A percentile compares a stretch with the other conserved stretches of the same genome.
Conservation (phyloP, 371 early-diverging fungal genomes). For the Dichotomocladium elegans region DNA sequence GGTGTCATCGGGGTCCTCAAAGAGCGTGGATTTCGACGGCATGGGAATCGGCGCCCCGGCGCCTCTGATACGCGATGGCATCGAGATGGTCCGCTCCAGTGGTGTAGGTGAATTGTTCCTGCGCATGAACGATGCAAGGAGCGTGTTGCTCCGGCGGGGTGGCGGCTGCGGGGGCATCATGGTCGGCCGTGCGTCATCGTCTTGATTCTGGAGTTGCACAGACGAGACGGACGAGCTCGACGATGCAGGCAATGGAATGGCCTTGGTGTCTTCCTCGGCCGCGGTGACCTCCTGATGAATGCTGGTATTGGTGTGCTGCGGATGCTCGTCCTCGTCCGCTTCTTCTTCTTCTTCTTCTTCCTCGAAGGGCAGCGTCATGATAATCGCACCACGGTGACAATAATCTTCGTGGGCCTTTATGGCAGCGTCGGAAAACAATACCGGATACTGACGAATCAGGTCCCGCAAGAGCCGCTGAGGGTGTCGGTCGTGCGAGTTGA, state of each 20-base stretch:
- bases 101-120: no score
- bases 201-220: no score
- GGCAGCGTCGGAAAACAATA: slow-evolving; percentile 26
- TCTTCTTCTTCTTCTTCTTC: no score
- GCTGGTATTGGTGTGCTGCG: no score
- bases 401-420: slow-evolving; percentile 24
- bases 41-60: slow-evolving; percentile 25
- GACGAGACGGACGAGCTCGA: slow-evolving; percentile 1
- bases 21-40: slow-evolving; percentile 29
- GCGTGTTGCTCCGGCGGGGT: slow-evolving; percentile 9
- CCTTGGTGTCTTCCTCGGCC: neutral
- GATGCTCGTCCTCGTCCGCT: no score
- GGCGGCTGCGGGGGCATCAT: no score
- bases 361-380: slow-evolving; percentile 8
- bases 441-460: slow-evolving; percentile 33
- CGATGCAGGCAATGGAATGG: neutral
- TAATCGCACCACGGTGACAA: slow-evolving; percentile 18
- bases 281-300: neutral
- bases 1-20: slow-evolving; percentile 38
- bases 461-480: slow-evolving; percentile 55
- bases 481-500: slow-evolving; percentile 57
- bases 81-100: no score
- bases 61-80: no score
- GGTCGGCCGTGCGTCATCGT: no score
- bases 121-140: slow-evolving; percentile 31